Percentiles rank a stretch among this genome's conserved stretches.
Evolutionary conservation across 768 basidiomycete genomes (phyloP).

Genomic region (Tubosaeta sp.): DNA sequence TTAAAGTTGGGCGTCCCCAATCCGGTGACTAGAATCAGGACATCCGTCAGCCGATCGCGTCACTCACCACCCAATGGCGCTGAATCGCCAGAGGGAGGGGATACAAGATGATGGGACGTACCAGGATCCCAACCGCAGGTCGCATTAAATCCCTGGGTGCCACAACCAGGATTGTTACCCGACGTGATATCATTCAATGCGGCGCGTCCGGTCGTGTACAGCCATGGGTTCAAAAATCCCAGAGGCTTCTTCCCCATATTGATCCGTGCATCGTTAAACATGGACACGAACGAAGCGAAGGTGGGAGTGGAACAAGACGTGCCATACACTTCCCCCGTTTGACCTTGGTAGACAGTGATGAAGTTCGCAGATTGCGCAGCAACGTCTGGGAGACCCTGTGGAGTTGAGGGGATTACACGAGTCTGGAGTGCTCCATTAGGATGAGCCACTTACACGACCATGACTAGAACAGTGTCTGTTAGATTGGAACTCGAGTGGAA

Average conservation of each 20-base stretch:
- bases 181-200: slow-evolving; percentile 54
- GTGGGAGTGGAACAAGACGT: slow-evolving; percentile 66
- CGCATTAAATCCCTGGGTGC: slow-evolving; percentile 61
- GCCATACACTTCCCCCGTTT: slow-evolving; percentile 41
- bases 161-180: slow-evolving; percentile 58
- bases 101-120: slow-evolving; percentile 21
- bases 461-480: slow-evolving; percentile 24
- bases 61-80: not conserved
- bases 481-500: not conserved
- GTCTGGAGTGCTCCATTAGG: not conserved
- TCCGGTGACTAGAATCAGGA: slow-evolving; percentile 42
- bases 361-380: slow-evolving; percentile 53
- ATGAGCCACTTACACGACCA: slow-evolving; percentile 44
- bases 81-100: not conserved
- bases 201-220: slow-evolving; percentile 38
- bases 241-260: slow-evolving; percentile 38
- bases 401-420: not conserved
- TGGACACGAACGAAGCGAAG: slow-evolving; percentile 58
- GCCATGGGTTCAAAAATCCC: slow-evolving; percentile 43
- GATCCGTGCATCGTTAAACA: slow-evolving; percentile 62
- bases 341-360: slow-evolving; percentile 43
- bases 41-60: slow-evolving; percentile 1
- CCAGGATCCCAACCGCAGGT: slow-evolving; percentile 60
- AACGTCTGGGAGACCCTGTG: slow-evolving; percentile 59
- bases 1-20: slow-evolving; percentile 52